A percentile compares a stretch with the other conserved stretches of the same genome.
phyloP scores from a whole-genome alignment of 306 rosid genomes.

The Corylus avellana region DNA sequence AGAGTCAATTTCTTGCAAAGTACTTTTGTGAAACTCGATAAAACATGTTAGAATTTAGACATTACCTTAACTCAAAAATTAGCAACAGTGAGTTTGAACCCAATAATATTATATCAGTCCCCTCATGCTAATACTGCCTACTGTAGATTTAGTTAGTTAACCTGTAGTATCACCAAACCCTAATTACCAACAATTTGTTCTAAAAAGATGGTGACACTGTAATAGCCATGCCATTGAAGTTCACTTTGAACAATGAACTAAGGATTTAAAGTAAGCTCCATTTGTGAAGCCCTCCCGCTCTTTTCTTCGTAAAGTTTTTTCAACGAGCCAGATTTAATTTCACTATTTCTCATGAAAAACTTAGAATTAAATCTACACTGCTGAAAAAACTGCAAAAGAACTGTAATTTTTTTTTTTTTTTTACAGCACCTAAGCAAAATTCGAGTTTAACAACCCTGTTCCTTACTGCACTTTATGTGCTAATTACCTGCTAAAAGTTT shows the following conservation, averaged over 20 bases:
- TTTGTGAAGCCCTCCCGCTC: background rate
- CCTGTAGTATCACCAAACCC: background rate
- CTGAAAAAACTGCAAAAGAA: too few species aligned
- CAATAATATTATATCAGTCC: too few species aligned
- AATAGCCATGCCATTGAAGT: too few species aligned
- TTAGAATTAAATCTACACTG: too few species aligned
- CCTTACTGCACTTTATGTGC: background rate
- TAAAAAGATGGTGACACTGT: background rate
- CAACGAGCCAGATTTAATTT: too few species aligned
- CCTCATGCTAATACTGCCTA: background rate
- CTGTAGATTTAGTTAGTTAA: background rate
- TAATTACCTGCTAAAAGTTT: background rate
- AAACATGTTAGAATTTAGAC: background rate
- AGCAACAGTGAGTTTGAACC: background rate
- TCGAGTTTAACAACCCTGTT: background rate
- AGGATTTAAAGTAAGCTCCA: too few species aligned
- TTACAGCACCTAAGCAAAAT: too few species aligned
- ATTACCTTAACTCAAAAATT: background rate
- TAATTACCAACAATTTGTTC: background rate
- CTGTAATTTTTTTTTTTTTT: too few species aligned
- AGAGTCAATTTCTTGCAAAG: too few species aligned
- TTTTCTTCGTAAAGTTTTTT: background rate
- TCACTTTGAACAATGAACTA: too few species aligned
- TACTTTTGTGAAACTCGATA: background rate
- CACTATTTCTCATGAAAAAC: too few species aligned